Base-by-base conservation (phyloP, 2,329 filamentous ascomycete species). In the Chaetomiaceae sp. region DNA sequence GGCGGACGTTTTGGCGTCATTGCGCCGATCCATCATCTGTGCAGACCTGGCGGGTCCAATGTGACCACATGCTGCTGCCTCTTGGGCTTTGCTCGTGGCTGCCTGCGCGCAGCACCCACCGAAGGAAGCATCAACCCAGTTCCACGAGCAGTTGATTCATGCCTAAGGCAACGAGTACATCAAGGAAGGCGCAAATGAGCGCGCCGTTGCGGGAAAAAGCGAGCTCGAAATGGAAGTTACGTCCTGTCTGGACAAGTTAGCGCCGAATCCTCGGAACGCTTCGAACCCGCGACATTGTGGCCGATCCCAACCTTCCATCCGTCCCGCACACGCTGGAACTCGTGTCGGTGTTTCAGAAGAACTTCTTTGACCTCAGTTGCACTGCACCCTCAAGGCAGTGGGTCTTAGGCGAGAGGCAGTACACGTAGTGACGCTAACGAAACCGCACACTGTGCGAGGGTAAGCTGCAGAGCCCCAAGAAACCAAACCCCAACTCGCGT, bases 21-120 rank as follows among this genome's bases (percentile, higher is more conserved):
- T 39, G 42, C 41, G 50, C 38, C 49, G 54, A 56, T 56, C n/a
- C 54, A 18, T 24, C 40, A 40, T 32, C n/a, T n/a, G n/a, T n/a
- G n/a, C n/a, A n/a, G n/a, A n/a, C n/a, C n/a, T n/a, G n/a, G n/a
- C n/a, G n/a, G n/a, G n/a, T n/a, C n/a, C n/a, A n/a, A n/a, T n/a
- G n/a, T n/a, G n/a, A n/a, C n/a, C n/a, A n/a, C n/a, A n/a, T n/a
- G n/a, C n/a, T n/a, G n/a, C n/a, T n/a, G n/a, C n/a, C n/a, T n/a
- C n/a, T n/a, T n/a, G n/a, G n/a, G n/a, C n/a, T n/a, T n/a, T n/a
- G n/a, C n/a, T n/a, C n/a, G n/a, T n/a, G n/a, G n/a, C n/a, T n/a
- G n/a, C n/a, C n/a, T n/a, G n/a, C 22, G 9, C 22, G 22, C 22
- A 6, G 22, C 22, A 24, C 22, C 22, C 22, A 6, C 22, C 22